Evolutionary conservation across 1,284 basidiomycete species (phyloP).

Genomic region (Fomitiporia mediterranea): DNA sequence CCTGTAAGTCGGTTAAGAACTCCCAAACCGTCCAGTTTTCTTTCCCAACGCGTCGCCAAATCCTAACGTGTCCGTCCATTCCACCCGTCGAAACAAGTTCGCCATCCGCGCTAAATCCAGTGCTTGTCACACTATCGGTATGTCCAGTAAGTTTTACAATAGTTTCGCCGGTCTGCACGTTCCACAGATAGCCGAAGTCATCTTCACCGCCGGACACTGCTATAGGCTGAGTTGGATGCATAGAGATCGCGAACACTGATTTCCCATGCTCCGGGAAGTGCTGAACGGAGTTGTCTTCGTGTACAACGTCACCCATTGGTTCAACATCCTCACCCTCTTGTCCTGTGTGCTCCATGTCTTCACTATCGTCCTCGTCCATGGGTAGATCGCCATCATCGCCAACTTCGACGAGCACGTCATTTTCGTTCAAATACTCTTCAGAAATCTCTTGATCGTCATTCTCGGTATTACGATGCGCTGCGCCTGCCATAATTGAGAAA

Average conservation of each 20-base stretch:
- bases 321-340: slow-evolving; percentile 31
- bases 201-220: slow-evolving; percentile 94
- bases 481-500: slow-evolving; percentile 17
- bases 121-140: slow-evolving; percentile 83
- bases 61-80: slow-evolving; percentile 92
- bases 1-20: slow-evolving; percentile 87
- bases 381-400: slow-evolving; percentile 63
- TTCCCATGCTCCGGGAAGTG: slow-evolving; percentile 57
- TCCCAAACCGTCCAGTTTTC: slow-evolving; percentile 82
- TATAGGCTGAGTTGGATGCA: slow-evolving; percentile 83
- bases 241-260: slow-evolving; percentile 83
- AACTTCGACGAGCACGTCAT: slow-evolving; percentile 62
- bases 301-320: slow-evolving; percentile 39
- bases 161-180: slow-evolving; percentile 76
- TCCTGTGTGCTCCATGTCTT: slow-evolving; percentile 45
- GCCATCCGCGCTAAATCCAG: slow-evolving; percentile 83
- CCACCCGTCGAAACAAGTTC: slow-evolving; percentile 93
- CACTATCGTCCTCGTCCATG: slow-evolving; percentile 71
- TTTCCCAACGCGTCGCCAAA: slow-evolving; percentile 82
- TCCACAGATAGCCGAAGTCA: slow-evolving; percentile 93
- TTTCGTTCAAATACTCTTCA: slow-evolving; percentile 48
- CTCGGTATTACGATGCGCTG: slow-evolving; percentile 34
- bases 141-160: slow-evolving; percentile 88
- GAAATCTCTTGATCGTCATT: slow-evolving; percentile 38
- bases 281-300: slow-evolving; percentile 62